phyloP scores from a whole-genome alignment of 1,284 basidiomycete species.

The Pseudozyma sp. region DNA sequence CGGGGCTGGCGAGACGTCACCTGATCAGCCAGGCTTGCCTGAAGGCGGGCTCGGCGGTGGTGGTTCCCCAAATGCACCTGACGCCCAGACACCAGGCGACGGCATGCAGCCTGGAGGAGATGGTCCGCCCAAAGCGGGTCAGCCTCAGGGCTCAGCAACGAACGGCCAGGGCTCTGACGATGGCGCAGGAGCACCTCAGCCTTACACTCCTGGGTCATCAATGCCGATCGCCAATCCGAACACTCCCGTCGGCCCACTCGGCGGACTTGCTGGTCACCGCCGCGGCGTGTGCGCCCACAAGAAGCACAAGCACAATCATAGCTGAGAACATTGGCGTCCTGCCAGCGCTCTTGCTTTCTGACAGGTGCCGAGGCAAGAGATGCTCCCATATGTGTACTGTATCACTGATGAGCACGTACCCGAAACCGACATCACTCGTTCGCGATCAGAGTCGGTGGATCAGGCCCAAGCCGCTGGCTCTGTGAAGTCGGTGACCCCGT shows the following conservation, averaged over 20 bases:
- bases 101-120: too few relatives aligned
- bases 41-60: neutral
- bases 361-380: constrained; percentile 2
- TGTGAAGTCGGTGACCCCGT: too few relatives aligned
- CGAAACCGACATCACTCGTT: too few relatives aligned
- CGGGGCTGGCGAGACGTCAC: neutral
- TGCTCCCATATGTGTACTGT: neutral
- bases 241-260: neutral
- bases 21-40: neutral
- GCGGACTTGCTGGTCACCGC: constrained; percentile 7
- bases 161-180: too few relatives aligned
- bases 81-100: too few relatives aligned
- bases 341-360: neutral
- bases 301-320: neutral
- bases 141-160: too few relatives aligned
- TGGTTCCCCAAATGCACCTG: too few relatives aligned
- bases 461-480: too few relatives aligned
- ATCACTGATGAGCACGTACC: too few relatives aligned
- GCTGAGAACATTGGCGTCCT: too few relatives aligned
- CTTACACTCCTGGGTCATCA: neutral
- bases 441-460: too few relatives aligned
- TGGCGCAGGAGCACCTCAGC: neutral
- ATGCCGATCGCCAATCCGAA: neutral
- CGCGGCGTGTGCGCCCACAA: neutral
- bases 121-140: too few relatives aligned